Evolutionary conservation across 2,329 filamentous ascomycete genomes (phyloP), one percentile per base, ranked within the genome.

Genomic region (Penicillium sp.): DNA sequence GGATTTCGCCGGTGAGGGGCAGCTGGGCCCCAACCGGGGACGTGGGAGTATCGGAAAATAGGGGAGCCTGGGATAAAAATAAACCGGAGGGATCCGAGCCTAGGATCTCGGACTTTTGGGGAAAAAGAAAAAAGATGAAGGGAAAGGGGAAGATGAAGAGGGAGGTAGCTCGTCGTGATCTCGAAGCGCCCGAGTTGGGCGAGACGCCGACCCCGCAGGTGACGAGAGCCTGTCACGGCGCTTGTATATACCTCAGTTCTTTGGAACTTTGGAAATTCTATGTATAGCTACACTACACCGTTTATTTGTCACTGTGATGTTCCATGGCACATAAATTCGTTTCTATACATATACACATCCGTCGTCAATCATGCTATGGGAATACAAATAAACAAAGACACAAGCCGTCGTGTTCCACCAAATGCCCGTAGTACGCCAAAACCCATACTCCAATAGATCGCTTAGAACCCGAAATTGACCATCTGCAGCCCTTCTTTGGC

Each of bases 401-500:
- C 18, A 14, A 38, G 25, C 44, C 50, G 44, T 20, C 43, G 44
- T 31, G 47, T 14, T 31, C 31, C 16, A 14, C 27, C 31, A 39
- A 10, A 53, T 44, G 43, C 47, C 42, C 36, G 7, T 8, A 40
- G 33, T 30, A 54, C 55, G 45, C 27, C 38, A 11, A 48, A 9
- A n/a, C 18, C 39, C 39, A 35, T 16, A 46, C 38, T 36, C 28
- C 31, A 31, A 35, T 18, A 18, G 36, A 28, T 35, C 42, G 48
- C 54, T 56, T 54, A 79, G 58, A 80, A 67, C 24, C 78, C 76
- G 67, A 79, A 81, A 62, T 78, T 79, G 3, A 81, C 77, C 48
- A 82, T 69, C 46, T 73, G 70, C 57, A 79, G 58, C 5, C 75
- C 74, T 49, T 71, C 69, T 49, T 74, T 70, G 40, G 69, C 66